These are phyloP conservation scores for Nephelium lappaceum DNA, from an alignment of 345 rosid species.

Conservation along the genomic window DNA sequence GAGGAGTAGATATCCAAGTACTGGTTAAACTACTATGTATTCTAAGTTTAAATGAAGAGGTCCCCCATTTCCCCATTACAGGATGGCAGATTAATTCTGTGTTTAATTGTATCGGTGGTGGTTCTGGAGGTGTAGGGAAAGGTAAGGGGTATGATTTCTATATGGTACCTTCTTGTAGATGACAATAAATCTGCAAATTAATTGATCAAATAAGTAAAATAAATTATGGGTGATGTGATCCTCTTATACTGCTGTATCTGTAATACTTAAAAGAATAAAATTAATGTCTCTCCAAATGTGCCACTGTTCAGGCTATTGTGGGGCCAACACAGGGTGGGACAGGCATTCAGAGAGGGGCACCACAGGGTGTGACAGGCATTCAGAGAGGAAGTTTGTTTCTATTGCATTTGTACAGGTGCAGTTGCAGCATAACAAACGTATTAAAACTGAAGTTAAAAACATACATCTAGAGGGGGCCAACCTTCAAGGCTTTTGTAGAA, in stretches of 20 bases:
- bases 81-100: conserved; percentile 6
- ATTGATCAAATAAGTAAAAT: neutral
- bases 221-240: no score
- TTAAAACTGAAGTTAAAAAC: no score
- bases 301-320: neutral
- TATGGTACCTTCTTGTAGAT: neutral
- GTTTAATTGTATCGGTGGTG: neutral
- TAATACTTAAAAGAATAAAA: no score
- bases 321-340: no score
- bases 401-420: no score
- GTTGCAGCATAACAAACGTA: no score
- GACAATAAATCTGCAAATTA: neutral
- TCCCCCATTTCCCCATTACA: neutral
- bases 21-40: neutral
- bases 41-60: neutral
- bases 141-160: neutral
- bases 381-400: no score
- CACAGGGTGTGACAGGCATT: no score
- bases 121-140: neutral
- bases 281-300: neutral
- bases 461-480: no score
- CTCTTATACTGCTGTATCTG: no score
- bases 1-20: neutral
- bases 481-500: no score
- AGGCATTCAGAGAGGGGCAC: no score